Evolutionary conservation across 164 flowering plant genomes (phyloP).

Genomic region (Hamamelis virginiana): DNA sequence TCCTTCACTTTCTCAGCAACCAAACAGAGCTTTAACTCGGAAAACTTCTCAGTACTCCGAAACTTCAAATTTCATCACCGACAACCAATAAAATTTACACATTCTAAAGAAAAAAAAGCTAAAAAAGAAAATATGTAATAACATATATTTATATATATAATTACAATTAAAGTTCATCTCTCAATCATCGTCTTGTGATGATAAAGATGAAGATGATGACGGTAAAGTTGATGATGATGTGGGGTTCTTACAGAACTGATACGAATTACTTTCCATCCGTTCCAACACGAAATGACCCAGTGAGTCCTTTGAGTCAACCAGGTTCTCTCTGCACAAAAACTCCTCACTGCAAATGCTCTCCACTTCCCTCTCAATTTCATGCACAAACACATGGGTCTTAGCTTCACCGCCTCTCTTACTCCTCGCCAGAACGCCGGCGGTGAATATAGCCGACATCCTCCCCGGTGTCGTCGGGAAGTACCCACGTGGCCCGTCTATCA

Average conservation of each 20-base stretch:
- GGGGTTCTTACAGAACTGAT: conserved; percentile 29
- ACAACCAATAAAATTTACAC: not conserved
- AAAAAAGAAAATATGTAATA: not conserved
- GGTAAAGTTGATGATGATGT: conserved; percentile 5
- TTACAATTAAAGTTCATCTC: not conserved
- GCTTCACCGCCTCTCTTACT: conserved; percentile 30
- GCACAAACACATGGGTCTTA: conserved; percentile 60
- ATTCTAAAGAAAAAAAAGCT: not conserved
- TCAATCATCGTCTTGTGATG: conserved; percentile 3
- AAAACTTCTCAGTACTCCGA: not conserved
- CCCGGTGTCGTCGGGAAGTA: conserved; percentile 49
- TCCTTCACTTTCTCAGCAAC: conserved; percentile 4
- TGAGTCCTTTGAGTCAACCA: conserved; percentile 36
- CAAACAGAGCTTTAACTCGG: not conserved
- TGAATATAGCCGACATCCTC: conserved; percentile 58
- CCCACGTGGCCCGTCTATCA: conserved; percentile 64
- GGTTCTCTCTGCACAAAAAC: conserved; percentile 51
- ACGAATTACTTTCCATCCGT: conserved; percentile 4
- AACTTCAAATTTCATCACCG: not conserved
- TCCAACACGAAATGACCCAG: conserved; percentile 51
- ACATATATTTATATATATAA: conserved; percentile 5
- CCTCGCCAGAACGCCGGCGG: conserved; percentile 56
- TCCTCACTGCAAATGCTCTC: conserved; percentile 53
- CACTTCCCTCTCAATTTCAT: conserved; percentile 49
- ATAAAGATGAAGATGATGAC: not conserved